A percentile compares a stretch with the other conserved stretches of the same genome.
Conservation (phyloP, 2,329 filamentous ascomycete species). For the Cytospora paraplurivora region DNA sequence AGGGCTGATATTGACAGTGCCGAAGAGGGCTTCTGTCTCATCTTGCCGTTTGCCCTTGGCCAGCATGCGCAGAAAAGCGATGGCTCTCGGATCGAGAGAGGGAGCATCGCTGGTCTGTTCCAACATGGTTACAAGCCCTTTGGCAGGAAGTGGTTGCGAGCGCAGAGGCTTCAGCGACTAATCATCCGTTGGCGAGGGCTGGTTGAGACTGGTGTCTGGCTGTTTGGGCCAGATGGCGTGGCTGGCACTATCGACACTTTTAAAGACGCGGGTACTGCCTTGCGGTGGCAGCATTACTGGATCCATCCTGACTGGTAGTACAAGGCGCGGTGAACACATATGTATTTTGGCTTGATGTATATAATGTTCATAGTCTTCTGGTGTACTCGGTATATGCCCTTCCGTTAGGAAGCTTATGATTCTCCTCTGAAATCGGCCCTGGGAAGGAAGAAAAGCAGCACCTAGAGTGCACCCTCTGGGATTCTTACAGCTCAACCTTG, state of each 20-base stretch:
- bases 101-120: slow-evolving; percentile 1
- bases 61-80: not conserved
- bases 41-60: slow-evolving; percentile 4
- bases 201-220: slow-evolving; percentile 32
- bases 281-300: slow-evolving; percentile 3
- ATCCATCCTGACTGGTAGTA: slow-evolving; percentile 4
- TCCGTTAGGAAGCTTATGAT: too few species aligned
- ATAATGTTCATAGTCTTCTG: too few species aligned
- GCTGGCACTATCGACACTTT: slow-evolving; percentile 31
- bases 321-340: too few species aligned
- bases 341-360: too few species aligned
- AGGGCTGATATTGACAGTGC: not conserved
- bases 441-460: too few species aligned
- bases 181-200: slow-evolving; percentile 27
- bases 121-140: slow-evolving; percentile 9
- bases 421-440: too few species aligned
- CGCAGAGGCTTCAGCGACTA: slow-evolving; percentile 30
- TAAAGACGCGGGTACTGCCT: slow-evolving; percentile 21
- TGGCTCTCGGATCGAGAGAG: not conserved
- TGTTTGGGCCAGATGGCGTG: slow-evolving; percentile 31
- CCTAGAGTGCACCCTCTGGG: too few species aligned
- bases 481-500: too few species aligned
- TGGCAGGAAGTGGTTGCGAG: slow-evolving; percentile 4
- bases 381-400: too few species aligned
- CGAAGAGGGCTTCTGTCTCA: slow-evolving; percentile 3